Base-by-base conservation (phyloP, 2,329 filamentous ascomycete species). In the Didymosphaeria variabile region DNA sequence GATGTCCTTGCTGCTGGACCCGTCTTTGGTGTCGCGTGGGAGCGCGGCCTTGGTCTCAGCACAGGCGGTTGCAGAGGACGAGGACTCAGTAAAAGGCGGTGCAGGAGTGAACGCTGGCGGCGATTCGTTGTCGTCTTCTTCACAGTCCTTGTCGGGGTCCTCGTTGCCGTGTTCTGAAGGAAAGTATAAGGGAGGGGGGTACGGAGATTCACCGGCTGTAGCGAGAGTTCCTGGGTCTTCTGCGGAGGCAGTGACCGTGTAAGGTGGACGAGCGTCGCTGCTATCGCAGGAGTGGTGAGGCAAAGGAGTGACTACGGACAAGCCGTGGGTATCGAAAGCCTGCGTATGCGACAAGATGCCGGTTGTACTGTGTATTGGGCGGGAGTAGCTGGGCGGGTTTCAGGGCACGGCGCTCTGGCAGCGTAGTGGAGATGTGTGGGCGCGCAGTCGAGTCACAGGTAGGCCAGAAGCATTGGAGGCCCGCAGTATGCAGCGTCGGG, bases 1-100 rank as follows among this genome's bases (percentile, higher is more conserved):
- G 61, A 86, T 75, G 60, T 83, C 87, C 78, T 95, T 95, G 71
- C 88, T 88, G 61, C 89, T 89, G 40, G 89, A 87, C 71, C 90
- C 71, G 73, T 87, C 87, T 80, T 97, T 97, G 68, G 86, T 90
- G 79, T 97, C 93, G 70, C 83, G 85, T n/a, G 92, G 90, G 73
- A 96, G 88, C 55, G 90, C 91, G 72, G 90, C 89, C 81, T 97
- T 96, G 74, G 92, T 94, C 76, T 96, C 92, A 67, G 88, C 87
- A 71, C 86, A 73, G 40, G 74, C 72, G 57, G 72, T 63, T 56
- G 75, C 76, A 56, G 80, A 80, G 36, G 83, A 82, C 58, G 84
- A 83, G 45, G 83, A 81, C 61, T 82, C 79, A 68, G 79, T 76
- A 69, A 84, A 83, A 65, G 82, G 82, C 54, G 85, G 82, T 60